These are phyloP conservation scores for Pecoramyces ruminantium DNA, from an alignment of 192 early-diverging fungal species.

Conservation along the genomic window DNA sequence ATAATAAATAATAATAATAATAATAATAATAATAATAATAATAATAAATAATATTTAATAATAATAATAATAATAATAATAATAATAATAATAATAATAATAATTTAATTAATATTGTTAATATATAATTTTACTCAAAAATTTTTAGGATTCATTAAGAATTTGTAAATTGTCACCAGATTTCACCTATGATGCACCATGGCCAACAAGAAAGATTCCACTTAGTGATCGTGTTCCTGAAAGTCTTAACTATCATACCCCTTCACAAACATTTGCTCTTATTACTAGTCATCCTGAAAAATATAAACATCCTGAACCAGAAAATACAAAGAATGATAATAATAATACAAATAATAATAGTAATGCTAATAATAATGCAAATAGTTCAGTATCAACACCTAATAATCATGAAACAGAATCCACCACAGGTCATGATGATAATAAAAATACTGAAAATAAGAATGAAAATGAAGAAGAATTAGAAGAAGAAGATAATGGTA, in stretches of 20 bases:
- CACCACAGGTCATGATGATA: not conserved
- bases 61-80: no score
- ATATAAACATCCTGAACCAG: not conserved
- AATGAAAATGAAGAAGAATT: not conserved
- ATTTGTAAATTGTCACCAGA: conserved; percentile 46
- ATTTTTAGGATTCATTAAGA: conserved; percentile 33
- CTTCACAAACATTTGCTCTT: conserved; percentile 64
- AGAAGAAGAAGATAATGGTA: not conserved
- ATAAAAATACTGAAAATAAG: not conserved
- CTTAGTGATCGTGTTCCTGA: conserved; percentile 42
- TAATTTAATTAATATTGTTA: no score
- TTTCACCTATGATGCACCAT: conserved; percentile 54
- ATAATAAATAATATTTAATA: no score
- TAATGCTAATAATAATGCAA: not conserved
- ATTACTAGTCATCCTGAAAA: not conserved
- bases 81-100: no score
- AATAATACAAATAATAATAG: not conserved
- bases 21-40: no score
- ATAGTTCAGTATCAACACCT: not conserved
- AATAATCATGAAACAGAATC: not conserved
- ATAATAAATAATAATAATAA: no score
- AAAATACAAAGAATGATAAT: not conserved
- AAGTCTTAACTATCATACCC: conserved; percentile 65
- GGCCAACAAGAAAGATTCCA: conserved; percentile 55
- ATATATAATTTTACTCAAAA: no score